Evolutionary conservation across 179 eudicot species (phyloP).

Genomic region (Pouteria campechiana): DNA sequence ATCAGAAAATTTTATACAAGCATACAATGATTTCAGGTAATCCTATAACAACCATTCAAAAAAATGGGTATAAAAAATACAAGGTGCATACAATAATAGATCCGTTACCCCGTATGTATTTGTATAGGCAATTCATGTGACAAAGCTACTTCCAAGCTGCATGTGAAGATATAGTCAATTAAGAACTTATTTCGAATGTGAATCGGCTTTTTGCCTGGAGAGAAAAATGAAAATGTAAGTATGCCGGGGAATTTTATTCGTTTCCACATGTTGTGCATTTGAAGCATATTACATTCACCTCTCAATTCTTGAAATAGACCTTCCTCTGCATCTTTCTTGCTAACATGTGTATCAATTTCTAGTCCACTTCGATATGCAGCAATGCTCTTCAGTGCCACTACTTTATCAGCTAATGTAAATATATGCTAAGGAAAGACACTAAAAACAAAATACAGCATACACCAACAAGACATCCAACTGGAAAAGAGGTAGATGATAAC

Average conservation of each 20-base stretch:
- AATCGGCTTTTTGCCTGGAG: slow-evolving; percentile 60
- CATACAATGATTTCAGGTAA: no score
- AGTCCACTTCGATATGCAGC: slow-evolving; percentile 97
- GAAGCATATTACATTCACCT: slow-evolving; percentile 30
- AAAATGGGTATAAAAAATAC: no score
- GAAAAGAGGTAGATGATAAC: not conserved
- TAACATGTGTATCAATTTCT: slow-evolving; percentile 64
- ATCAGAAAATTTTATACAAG: no score
- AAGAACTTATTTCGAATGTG: slow-evolving; percentile 67
- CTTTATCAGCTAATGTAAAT: slow-evolving; percentile 43
- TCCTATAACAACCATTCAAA: no score
- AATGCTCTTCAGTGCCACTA: slow-evolving; percentile 81
- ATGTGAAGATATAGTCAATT: slow-evolving; percentile 65
- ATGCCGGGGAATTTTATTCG: no score
- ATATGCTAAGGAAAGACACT: slow-evolving; percentile 43
- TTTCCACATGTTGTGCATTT: no score
- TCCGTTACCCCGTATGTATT: slow-evolving; percentile 85
- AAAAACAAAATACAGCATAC: not conserved
- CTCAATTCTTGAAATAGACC: slow-evolving; percentile 60
- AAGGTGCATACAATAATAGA: no score
- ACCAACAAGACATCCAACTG: no score
- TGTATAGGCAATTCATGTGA: slow-evolving; percentile 70
- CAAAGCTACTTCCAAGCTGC: slow-evolving; percentile 75
- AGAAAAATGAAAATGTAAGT: no score
- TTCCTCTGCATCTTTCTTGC: slow-evolving; percentile 52